Evolutionary conservation across 192 early-diverging fungal species (phyloP), one percentile per base, ranked within the genome.

Genomic region (Coemansia sp.): DNA sequence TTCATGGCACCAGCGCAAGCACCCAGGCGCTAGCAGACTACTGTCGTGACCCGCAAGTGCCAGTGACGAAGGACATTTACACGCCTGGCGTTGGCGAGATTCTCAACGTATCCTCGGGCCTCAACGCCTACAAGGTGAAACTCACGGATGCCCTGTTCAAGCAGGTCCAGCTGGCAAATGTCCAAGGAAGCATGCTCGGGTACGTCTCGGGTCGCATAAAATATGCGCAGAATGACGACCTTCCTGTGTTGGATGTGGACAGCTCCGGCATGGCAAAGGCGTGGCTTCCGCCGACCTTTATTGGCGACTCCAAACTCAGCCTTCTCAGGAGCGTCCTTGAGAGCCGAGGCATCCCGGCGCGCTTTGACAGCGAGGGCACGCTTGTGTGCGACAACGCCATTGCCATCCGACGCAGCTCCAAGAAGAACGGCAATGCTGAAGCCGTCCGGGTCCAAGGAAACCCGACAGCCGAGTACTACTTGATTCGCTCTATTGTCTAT

Each of bases 131-230:
- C 74, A 87, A 89, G 63, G 87, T 95, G 42, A 88, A 89, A 67
- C 76, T 99, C 34, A 93, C 96, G 3, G 95, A 99, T 79, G 88
- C 92, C 42, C 85, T 99, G 7, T 87, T 95, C 42, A 71, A 66
- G 57, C 69, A 70, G 31, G 56, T 89, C 14, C 85, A 75, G 35
- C 85, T 94, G 67, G 82, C 90, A n/a, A 85, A 85, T 63, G 89
- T 94, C 23, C 66, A 59, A 21, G 70, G 66, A 10, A 87, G 60
- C 60, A 67, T 43, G 39, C 57, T 71, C 13, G 71, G 69, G 14
- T 70, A 74, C 53, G 83, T 99, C 5, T 84, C 86, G 7, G 95
- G 96, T 9, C 83, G 88, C 33, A 88, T 95, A 55, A 84, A 85
- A 46, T 86, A 89, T 53, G 72, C 87, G 7, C 68, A 78, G 16